Evolutionary conservation across 345 rosid species (phyloP).

Genomic region (Raphanus sativus): DNA sequence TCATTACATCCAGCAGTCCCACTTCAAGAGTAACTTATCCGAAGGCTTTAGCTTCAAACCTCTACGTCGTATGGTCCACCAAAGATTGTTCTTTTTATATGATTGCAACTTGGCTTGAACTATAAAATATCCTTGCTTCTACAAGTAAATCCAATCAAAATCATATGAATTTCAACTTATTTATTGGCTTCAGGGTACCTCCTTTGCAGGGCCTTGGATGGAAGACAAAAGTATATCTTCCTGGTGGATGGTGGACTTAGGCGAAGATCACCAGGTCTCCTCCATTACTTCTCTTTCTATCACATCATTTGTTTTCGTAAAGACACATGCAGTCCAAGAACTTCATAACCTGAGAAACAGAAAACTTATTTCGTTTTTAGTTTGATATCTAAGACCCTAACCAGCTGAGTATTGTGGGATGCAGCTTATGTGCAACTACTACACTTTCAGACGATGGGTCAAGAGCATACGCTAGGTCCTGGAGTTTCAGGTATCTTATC

Average conservation of each 20-base stretch:
- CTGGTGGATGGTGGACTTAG: too few relatives aligned
- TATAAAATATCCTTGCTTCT: not conserved
- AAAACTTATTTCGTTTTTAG: not conserved
- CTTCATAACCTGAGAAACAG: not conserved
- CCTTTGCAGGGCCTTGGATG: constrained; percentile 76
- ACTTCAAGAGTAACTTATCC: too few relatives aligned
- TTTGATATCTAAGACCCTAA: not conserved
- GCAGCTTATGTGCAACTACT: constrained; percentile 96
- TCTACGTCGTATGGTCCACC: constrained; percentile 58
- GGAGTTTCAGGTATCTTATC: constrained; percentile 76
- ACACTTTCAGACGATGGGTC: constrained; percentile 93
- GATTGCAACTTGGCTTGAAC: not conserved
- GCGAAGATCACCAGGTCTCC: too few relatives aligned
- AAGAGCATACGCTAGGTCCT: constrained; percentile 64
- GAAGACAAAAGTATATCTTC: constrained; percentile 56
- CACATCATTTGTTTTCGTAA: not conserved
- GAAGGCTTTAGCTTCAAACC: constrained; percentile 76
- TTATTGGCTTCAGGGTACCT: constrained; percentile 42
- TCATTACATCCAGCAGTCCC: too few relatives aligned
- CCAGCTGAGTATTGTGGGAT: constrained; percentile 3
- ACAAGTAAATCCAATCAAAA: not conserved
- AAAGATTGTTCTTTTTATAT: not conserved
- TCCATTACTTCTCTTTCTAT: constrained; percentile 5
- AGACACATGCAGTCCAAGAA: not conserved
- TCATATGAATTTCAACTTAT: not conserved